Conservation (phyloP, 148 eudicot species). For the Vaccinium darrowii region DNA sequence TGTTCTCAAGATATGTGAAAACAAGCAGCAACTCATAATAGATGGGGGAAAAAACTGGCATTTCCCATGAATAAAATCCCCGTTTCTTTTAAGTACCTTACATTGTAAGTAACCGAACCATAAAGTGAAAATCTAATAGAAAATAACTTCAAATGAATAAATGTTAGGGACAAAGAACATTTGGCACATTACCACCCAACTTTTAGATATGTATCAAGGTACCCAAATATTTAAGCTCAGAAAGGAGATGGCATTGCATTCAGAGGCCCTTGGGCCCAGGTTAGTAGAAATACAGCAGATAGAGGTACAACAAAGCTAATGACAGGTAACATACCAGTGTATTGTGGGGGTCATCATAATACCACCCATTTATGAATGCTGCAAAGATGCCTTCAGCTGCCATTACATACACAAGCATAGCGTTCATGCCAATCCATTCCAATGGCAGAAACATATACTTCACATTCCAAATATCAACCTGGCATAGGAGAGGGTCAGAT, state of each 20-base stretch:
- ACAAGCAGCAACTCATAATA: neutral
- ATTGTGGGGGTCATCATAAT: constrained; percentile 62
- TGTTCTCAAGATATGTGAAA: neutral
- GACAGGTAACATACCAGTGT: constrained; percentile 51
- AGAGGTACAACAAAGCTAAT: neutral
- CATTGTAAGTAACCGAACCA: neutral
- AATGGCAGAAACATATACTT: constrained; percentile 59
- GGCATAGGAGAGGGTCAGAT: constrained; percentile 18
- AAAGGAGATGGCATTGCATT: neutral
- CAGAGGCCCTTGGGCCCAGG: neutral
- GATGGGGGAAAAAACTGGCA: neutral
- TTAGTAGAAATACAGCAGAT: neutral
- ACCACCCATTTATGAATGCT: constrained; percentile 91
- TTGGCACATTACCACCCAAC: neutral
- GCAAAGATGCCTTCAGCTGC: constrained; percentile 86
- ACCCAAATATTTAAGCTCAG: neutral
- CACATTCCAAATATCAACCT: constrained; percentile 67
- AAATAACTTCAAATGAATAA: neutral
- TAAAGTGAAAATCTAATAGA: neutral
- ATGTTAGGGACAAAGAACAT: neutral
- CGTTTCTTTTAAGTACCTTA: neutral
- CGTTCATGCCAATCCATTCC: constrained; percentile 98
- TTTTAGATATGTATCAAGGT: neutral
- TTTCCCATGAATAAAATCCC: neutral
- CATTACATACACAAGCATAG: constrained; percentile 91